Conservation (phyloP, 2,329 filamentous ascomycete species). For the Xylaria digitata region DNA sequence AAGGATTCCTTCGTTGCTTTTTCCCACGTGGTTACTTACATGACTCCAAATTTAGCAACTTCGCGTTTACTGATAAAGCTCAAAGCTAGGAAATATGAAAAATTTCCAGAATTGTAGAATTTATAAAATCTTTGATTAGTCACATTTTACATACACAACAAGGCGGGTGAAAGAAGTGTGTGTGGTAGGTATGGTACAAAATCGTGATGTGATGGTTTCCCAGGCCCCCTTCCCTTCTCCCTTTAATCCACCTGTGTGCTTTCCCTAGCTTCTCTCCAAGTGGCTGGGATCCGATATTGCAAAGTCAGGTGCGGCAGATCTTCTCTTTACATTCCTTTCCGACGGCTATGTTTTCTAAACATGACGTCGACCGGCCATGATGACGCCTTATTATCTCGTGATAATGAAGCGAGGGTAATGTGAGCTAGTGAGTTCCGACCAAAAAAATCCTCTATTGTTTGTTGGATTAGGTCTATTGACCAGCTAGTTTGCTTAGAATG, state of each 20-base stretch:
- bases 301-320: constrained; percentile 17
- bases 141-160: constrained; percentile 39
- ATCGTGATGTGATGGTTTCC: constrained; percentile 18
- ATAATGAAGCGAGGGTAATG: background rate
- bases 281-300: constrained; percentile 13
- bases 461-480: constrained; percentile 39
- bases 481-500: constrained; percentile 58
- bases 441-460: constrained; percentile 1
- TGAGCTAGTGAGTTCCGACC: background rate
- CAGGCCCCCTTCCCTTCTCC: constrained; percentile 8
- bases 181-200: constrained; percentile 39
- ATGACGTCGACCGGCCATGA: constrained; percentile 1
- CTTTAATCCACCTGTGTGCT: constrained; percentile 8
- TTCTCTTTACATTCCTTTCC: constrained; percentile 12
- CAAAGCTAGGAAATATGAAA: background rate
- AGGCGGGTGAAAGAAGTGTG: constrained; percentile 12
- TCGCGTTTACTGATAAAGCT: background rate
- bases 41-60: background rate
- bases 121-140: constrained; percentile 32
- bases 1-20: background rate
- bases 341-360: constrained; percentile 24
- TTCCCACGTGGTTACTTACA: background rate
- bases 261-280: constrained; percentile 29
- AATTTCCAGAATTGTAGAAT: constrained; percentile 1
- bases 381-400: background rate